These are phyloP conservation scores for Populus davidiana DNA, from an alignment of 345 rosid species.

Conservation along the genomic window DNA sequence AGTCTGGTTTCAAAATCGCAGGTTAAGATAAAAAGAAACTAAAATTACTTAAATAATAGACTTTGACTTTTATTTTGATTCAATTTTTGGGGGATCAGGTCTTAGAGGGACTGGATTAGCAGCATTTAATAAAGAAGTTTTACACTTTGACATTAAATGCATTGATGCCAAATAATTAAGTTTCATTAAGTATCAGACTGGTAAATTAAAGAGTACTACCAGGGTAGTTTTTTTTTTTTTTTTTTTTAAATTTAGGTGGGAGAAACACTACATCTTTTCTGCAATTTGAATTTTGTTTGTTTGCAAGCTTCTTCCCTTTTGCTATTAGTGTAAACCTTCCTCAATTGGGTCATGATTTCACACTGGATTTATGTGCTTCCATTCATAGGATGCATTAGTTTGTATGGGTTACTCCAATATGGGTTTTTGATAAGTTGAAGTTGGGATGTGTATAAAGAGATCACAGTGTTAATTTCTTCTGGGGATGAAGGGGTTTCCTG, in stretches of 20 bases:
- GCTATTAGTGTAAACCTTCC: background rate
- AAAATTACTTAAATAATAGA: background rate
- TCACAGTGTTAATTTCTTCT: background rate
- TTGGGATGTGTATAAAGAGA: background rate
- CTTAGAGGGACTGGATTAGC: background rate
- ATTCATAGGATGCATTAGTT: background rate
- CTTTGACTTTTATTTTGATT: background rate
- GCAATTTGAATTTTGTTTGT: background rate
- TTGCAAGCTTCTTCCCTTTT: background rate
- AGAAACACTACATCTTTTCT: background rate
- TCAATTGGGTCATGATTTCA: background rate
- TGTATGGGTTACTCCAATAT: background rate
- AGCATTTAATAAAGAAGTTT: background rate
- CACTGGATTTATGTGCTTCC: background rate
- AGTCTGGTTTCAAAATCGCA: slow-evolving; percentile 99
- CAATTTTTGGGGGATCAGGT: background rate
- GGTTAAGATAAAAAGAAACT: slow-evolving; percentile 29
- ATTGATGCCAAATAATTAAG: background rate
- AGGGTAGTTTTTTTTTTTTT: background rate
- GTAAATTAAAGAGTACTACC: background rate
- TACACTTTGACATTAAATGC: slow-evolving; percentile 3
- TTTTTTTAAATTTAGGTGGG: background rate
- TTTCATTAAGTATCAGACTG: background rate
- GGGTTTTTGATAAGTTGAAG: background rate
- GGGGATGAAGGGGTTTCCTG: background rate